Evolutionary conservation across 1,139 yeast genomes (phyloP), one percentile per base, ranked within the genome.

Genomic region (Geotrichum fermentans): DNA sequence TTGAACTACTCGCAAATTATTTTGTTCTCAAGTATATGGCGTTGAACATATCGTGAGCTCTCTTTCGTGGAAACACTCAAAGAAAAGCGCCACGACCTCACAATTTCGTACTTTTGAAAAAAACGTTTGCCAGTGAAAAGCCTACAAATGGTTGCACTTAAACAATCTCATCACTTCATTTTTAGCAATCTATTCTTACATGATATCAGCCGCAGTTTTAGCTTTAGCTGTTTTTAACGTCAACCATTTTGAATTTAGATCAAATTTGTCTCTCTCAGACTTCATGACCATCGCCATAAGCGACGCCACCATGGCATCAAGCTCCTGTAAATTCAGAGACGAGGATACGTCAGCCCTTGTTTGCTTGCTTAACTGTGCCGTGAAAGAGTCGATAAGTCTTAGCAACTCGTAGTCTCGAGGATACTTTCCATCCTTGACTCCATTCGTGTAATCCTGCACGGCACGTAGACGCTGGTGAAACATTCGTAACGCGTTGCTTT

Each of bases 401-500:
- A 64, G 47, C 21, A 63, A 37, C 6, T 53, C 51, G 29, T 53
- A 54, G 45, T 65, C 62, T 1, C 56, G 54, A 3, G 51, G 55
- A 11, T 55, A 43, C 6, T 43, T 38, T 1, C 58, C 57, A 7
- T 38, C 42, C 22, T 51, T 46, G 11, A 64, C 61, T 4, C 48
- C 52, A 21, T 50, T 45, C 16, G 64, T 53, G 47, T 65, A 64
- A 4, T 54, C 55, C 11, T 51, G 55, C 18, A 66, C 52, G 8
- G 58, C 43, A 37, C 50, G 49, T 14, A 67, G 56, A 5, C 67
- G 58, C 26, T 58, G 49, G 28, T 56, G 58, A 34, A 65, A 58
- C 57, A 67, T 63, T 24, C 52, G 55, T 24, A 66, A 54, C 0
- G 70, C 70, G 24, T 58, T 63, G 14, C 58, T 47, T 46, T 66